Percentiles rank a stretch among this genome's conserved stretches.
These are phyloP conservation scores for Pythium pyrilobum DNA, from an alignment of 352 stramenopile genomes.

Conservation along the genomic window DNA sequence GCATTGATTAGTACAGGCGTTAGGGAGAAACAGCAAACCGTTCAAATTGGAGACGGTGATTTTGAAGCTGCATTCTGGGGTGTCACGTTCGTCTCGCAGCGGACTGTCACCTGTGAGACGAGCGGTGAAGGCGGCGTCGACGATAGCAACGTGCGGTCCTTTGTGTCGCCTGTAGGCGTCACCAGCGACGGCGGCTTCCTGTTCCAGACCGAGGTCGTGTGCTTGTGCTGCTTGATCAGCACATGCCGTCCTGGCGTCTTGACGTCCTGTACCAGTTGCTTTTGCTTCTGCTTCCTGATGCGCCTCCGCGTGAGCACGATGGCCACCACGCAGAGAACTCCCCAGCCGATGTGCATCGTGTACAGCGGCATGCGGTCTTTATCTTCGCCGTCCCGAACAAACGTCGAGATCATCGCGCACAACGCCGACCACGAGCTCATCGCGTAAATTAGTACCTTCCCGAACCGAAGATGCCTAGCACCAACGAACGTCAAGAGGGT, in stretches of 20 bases:
- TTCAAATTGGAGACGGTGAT: too few species aligned
- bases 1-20: neutral
- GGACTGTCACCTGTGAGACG: neutral
- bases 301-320: neutral
- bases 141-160: neutral
- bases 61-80: too few species aligned
- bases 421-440: conserved; percentile 31
- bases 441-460: conserved; percentile 35
- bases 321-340: neutral
- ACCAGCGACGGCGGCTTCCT: neutral
- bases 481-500: neutral
- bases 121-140: too few species aligned
- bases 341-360: conserved; percentile 21
- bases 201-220: neutral
- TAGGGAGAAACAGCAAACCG: neutral
- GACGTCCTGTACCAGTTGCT: too few species aligned
- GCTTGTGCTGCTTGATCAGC: neutral
- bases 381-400: conserved; percentile 7
- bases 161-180: neutral
- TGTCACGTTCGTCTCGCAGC: neutral
- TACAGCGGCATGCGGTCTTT: conserved; percentile 19
- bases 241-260: neutral
- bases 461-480: conserved; percentile 28
- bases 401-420: conserved; percentile 27
- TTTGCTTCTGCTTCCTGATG: neutral